Conservation (phyloP, 306 rosid species). For the Rosa persica region DNA sequence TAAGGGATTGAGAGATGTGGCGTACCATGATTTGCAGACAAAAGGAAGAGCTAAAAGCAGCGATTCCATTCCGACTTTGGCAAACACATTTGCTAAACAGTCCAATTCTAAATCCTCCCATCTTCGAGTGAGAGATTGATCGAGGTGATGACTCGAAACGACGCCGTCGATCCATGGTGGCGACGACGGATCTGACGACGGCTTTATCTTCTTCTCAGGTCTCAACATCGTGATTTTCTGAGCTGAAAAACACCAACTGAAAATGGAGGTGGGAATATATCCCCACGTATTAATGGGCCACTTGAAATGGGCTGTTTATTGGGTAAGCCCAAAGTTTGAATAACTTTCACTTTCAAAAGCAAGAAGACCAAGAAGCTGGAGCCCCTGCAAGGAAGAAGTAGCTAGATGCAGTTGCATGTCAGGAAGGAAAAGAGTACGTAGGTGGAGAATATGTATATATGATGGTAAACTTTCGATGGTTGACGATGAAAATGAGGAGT, state of each 20-base stretch:
- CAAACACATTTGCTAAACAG: background rate
- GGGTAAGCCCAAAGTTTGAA: background rate
- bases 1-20: background rate
- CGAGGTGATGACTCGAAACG: background rate
- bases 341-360: too few relatives aligned
- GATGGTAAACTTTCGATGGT: too few relatives aligned
- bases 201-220: background rate
- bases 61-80: background rate
- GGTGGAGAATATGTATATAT: too few relatives aligned
- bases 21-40: slow-evolving; percentile 4
- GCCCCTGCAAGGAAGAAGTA: too few relatives aligned
- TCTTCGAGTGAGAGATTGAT: background rate
- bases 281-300: background rate
- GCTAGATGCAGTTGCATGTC: too few relatives aligned
- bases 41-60: background rate
- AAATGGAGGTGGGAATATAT: background rate
- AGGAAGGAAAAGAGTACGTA: too few relatives aligned
- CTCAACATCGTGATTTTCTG: background rate
- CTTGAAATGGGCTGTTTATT: background rate
- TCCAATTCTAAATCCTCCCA: background rate
- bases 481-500: too few relatives aligned
- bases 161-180: background rate
- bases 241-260: background rate
- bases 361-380: too few relatives aligned
- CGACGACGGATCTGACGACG: background rate